phyloP scores from a whole-genome alignment of 208 protist species.

The Trypanosomatidae sp. region DNA sequence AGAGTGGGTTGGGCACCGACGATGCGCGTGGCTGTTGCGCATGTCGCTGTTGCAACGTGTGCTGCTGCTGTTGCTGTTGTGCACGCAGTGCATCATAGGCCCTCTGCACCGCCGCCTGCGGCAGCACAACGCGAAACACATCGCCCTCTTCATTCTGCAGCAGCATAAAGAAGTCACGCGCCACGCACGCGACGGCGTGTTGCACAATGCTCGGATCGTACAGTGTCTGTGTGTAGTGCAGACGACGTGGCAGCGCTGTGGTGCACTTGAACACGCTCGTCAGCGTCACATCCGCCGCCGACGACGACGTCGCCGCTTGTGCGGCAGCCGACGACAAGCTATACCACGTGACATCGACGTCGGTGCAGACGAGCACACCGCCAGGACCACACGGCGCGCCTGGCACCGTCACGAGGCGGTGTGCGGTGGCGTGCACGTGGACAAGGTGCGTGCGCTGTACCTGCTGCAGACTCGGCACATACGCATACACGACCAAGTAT shows the following conservation, averaged over 20 bases:
- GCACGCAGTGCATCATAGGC: conserved; percentile 47
- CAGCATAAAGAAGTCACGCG: conserved; percentile 91
- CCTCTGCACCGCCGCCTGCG: conserved; percentile 58
- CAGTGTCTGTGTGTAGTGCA: conserved; percentile 56
- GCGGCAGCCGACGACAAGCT: conserved; percentile 32
- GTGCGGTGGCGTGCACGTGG: conserved; percentile 80
- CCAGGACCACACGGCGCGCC: conserved; percentile 86
- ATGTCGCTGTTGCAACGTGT: not conserved
- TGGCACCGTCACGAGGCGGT: conserved; percentile 86
- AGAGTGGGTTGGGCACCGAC: conserved; percentile 44
- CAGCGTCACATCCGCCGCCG: not conserved
- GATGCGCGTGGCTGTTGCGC: not conserved
- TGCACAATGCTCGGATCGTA: conserved; percentile 88
- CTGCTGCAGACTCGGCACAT: conserved; percentile 97
- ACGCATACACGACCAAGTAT: conserved; percentile 94
- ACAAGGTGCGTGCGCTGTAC: conserved; percentile 94
- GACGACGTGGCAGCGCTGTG: conserved; percentile 56
- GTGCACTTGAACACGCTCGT: conserved; percentile 64
- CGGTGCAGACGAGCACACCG: conserved; percentile 95
- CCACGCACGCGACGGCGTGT: conserved; percentile 58
- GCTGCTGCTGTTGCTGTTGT: conserved; percentile 6
- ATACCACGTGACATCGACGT: conserved; percentile 91
- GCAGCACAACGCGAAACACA: conserved; percentile 91
- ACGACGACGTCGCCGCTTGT: not conserved
- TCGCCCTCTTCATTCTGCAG: conserved; percentile 97